Evolutionary conservation across 768 basidiomycete species (phyloP).

Genomic region (Xerocomellus dryophilus): DNA sequence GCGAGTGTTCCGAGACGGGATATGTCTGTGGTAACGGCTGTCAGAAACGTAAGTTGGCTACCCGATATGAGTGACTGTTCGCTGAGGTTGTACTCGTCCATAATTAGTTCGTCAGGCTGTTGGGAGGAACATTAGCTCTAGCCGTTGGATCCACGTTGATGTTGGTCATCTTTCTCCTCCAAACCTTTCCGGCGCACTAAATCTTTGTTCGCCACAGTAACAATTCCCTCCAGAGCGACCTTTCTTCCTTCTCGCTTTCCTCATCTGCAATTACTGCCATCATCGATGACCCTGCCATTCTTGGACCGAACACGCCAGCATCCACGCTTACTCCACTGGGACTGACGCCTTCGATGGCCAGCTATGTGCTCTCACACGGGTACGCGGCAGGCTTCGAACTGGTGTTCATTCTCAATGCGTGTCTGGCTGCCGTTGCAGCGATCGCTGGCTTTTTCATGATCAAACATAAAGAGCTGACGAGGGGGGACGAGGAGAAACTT

Average conservation of each 20-base stretch:
- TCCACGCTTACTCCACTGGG: conserved; percentile 33
- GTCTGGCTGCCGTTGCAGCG: conserved; percentile 52
- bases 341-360: conserved; percentile 37
- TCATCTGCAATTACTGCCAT: conserved; percentile 39
- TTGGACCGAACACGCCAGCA: conserved; percentile 32
- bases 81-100: background rate
- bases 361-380: conserved; percentile 43
- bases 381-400: conserved; percentile 56
- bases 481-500: conserved; percentile 54
- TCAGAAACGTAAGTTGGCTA: conserved; percentile 48
- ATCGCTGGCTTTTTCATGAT: conserved; percentile 57
- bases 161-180: conserved; percentile 27
- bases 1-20: conserved; percentile 67
- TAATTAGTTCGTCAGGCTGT: conserved; percentile 57
- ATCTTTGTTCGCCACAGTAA: conserved; percentile 29
- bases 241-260: conserved; percentile 38
- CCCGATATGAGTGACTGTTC: background rate
- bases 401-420: conserved; percentile 61
- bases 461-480: conserved; percentile 55
- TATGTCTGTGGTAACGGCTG: conserved; percentile 74
- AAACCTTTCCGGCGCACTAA: background rate
- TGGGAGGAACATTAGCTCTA: conserved; percentile 68
- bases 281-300: conserved; percentile 47
- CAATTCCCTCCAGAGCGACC: conserved; percentile 45
- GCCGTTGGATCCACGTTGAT: conserved; percentile 61